Evolutionary conservation across 2,329 filamentous ascomycete species (phyloP).

Genomic region (Emmonsia crescens): DNA sequence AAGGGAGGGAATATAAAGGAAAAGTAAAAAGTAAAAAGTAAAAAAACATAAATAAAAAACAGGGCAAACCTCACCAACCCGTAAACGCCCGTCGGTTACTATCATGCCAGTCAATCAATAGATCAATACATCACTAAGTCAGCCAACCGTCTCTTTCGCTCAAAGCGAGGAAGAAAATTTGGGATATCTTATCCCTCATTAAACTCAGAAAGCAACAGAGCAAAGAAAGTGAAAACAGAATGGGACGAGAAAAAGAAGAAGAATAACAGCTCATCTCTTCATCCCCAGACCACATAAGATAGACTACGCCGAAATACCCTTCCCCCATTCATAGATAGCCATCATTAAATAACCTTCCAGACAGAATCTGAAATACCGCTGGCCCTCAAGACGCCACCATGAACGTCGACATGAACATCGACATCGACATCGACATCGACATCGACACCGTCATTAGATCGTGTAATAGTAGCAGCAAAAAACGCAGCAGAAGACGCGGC

Average conservation of each 20-base stretch:
- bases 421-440: neutral
- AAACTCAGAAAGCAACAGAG: neutral
- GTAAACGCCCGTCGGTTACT: neutral
- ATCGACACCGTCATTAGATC: neutral
- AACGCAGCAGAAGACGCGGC: neutral
- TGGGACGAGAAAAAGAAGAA: neutral
- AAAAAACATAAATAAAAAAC: neutral
- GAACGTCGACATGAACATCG: no score
- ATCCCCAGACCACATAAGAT: neutral
- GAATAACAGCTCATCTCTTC: neutral
- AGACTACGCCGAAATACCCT: neutral
- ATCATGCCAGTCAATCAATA: neutral
- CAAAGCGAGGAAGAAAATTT: neutral
- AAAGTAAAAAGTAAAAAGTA: neutral
- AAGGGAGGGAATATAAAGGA: neutral
- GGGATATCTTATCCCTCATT: neutral
- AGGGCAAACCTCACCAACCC: neutral
- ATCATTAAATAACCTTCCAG: neutral
- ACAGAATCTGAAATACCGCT: neutral
- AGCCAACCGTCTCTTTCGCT: neutral
- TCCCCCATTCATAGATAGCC: neutral
- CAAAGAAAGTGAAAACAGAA: neutral
- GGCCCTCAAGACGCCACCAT: neutral
- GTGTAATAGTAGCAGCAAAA: neutral
- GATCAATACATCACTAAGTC: no score